Evolutionary conservation across 371 early-diverging fungal species (phyloP).

Genomic region (Thermomucor indicae-seudaticae): DNA sequence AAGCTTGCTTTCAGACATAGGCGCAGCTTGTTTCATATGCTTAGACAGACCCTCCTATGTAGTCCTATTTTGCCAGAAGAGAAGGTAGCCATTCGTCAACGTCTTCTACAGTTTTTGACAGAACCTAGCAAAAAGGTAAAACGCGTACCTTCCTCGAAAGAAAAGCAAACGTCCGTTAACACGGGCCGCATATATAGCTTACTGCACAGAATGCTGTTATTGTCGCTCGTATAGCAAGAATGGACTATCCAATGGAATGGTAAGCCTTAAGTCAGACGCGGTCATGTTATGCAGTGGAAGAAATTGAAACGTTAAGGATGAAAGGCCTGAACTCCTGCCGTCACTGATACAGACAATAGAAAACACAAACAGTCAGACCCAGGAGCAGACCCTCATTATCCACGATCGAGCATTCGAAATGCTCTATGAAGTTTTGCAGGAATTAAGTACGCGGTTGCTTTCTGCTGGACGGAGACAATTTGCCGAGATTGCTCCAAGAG

Average conservation of each 20-base stretch:
- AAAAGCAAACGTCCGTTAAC: neutral
- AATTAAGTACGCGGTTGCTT: slow-evolving; percentile 73
- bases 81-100: slow-evolving; percentile 59
- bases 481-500: slow-evolving; percentile 61
- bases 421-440: slow-evolving; percentile 74
- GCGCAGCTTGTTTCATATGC: neutral
- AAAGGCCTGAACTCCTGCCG: slow-evolving; percentile 70
- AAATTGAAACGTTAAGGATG: no score
- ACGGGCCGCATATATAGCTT: slow-evolving; percentile 39
- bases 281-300: no score
- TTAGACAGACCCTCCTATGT: neutral
- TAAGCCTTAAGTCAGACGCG: no score
- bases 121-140: slow-evolving; percentile 69
- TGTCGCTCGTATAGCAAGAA: slow-evolving; percentile 71
- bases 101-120: slow-evolving; percentile 54
- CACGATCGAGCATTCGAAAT: slow-evolving; percentile 75
- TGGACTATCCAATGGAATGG: slow-evolving; percentile 84
- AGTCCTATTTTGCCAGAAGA: slow-evolving; percentile 69
- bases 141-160: neutral
- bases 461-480: slow-evolving; percentile 64
- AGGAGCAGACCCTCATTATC: slow-evolving; percentile 35
- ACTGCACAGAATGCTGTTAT: slow-evolving; percentile 72
- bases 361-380: slow-evolving; percentile 29
- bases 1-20: neutral
- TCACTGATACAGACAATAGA: slow-evolving; percentile 62